phyloP scores from a whole-genome alignment of 805 yeast species.

The Teunomyces barrocoloradensis region DNA sequence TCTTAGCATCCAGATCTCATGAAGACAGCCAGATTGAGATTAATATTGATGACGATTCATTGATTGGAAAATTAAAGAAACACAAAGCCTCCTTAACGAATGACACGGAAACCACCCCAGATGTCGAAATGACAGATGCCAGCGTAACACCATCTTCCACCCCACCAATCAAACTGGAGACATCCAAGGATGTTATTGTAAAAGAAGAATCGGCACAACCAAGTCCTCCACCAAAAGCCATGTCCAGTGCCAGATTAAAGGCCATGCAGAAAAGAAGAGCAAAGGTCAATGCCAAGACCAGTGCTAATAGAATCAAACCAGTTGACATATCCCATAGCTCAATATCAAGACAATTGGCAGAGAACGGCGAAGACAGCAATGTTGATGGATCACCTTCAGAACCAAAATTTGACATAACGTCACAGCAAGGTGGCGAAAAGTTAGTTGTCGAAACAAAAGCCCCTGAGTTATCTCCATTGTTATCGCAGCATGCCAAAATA shows the following conservation, averaged over 20 bases:
- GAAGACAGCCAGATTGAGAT: conserved; percentile 24
- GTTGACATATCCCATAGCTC: conserved; percentile 74
- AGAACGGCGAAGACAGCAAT: conserved; percentile 32
- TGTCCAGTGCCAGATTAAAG: conserved; percentile 72
- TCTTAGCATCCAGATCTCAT: conserved; percentile 52
- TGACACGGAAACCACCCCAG: conserved; percentile 13
- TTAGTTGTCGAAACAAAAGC: conserved; percentile 79
- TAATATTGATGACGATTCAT: conserved; percentile 38
- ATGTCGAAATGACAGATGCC: conserved; percentile 5
- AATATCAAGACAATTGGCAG: conserved; percentile 53
- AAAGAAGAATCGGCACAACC: conserved; percentile 7
- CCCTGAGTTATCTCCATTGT: conserved; percentile 61
- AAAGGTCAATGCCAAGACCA: conserved; percentile 60
- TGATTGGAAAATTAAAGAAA: conserved; percentile 48
- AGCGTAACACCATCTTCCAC: conserved; percentile 16
- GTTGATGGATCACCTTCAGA: conserved; percentile 5
- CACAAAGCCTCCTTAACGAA: conserved; percentile 44
- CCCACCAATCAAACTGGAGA: conserved; percentile 15
- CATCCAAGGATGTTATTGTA: neutral
- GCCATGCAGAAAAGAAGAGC: conserved; percentile 95
- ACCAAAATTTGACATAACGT: conserved; percentile 60
- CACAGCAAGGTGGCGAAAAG: conserved; percentile 77
- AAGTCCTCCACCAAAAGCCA: conserved; percentile 22
- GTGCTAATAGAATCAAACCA: conserved; percentile 43
- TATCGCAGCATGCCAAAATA: conserved; percentile 68